phyloP scores from a whole-genome alignment of 805 yeast species.

The Wickerhamiella sergipiensis region DNA sequence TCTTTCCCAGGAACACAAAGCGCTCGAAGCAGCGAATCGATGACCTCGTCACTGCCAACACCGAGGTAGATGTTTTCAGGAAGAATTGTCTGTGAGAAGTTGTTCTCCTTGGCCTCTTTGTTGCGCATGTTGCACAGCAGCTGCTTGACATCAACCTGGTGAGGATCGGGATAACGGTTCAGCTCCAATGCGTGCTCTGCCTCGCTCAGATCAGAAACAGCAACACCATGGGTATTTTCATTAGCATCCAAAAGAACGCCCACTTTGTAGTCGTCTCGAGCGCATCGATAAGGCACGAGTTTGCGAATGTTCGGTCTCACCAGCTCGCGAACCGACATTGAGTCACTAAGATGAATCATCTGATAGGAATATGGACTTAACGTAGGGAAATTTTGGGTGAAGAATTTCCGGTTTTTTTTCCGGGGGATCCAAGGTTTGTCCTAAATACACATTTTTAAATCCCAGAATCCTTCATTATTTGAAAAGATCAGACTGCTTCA shows the following conservation, averaged over 20 bases:
- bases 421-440: no score
- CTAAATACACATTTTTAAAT: no score
- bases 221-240: constrained; percentile 89
- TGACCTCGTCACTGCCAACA: constrained; percentile 94
- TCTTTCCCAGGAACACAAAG: constrained; percentile 72
- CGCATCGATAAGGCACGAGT: constrained; percentile 89
- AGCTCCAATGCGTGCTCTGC: constrained; percentile 43
- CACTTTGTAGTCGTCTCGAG: constrained; percentile 83
- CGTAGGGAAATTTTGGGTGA: no score
- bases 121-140: constrained; percentile 64
- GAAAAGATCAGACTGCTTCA: no score
- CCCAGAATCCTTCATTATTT: no score
- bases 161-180: constrained; percentile 95
- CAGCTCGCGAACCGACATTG: constrained; percentile 24
- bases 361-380: no score
- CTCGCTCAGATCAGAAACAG: constrained; percentile 34
- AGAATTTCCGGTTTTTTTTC: no score
- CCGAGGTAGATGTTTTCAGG: constrained; percentile 77
- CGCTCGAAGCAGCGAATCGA: constrained; percentile 77
- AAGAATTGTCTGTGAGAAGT: constrained; percentile 23
- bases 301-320: constrained; percentile 75
- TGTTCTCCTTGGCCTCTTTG: constrained; percentile 25
- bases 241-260: constrained; percentile 91
- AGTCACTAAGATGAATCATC: background rate
- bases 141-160: constrained; percentile 63